Base-by-base conservation (phyloP, 164 flowering plant species). In the Amborella trichopoda region DNA sequence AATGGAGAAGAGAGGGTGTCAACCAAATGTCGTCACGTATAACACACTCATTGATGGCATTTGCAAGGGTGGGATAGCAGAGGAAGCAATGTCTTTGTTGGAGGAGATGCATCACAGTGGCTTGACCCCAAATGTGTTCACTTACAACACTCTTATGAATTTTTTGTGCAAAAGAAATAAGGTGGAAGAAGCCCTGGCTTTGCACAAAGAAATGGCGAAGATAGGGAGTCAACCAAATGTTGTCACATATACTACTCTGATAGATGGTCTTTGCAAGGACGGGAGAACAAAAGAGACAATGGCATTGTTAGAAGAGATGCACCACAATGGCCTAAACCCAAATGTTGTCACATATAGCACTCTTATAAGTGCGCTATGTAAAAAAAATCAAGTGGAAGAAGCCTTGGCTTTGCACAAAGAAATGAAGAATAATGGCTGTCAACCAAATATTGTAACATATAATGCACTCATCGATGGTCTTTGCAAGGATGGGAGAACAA, bases 141-240 rank as follows among this genome's bases (percentile, higher is more conserved):
- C n/a, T n/a, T n/a, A n/a, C n/a, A n/a, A n/a, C n/a, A n/a, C n/a
- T n/a, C n/a, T n/a, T n/a, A n/a, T n/a, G n/a, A n/a, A n/a, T n/a
- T n/a, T n/a, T n/a, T n/a, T n/a, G n/a, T n/a, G n/a, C n/a, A n/a
- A n/a, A n/a, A n/a, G n/a, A n/a, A n/a, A n/a, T n/a, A n/a, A n/a
- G n/a, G n/a, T n/a, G n/a, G n/a, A n/a, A n/a, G n/a, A n/a, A n/a
- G n/a, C n/a, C n/a, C n/a, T n/a, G n/a, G n/a, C n/a, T n/a, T n/a
- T n/a, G n/a, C n/a, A n/a, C n/a, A n/a, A n/a, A n/a, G n/a, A n/a
- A n/a, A n/a, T n/a, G n/a, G n/a, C n/a, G n/a, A n/a, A n/a, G n/a
- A n/a, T n/a, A 59, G 96, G 91, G 40, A 82, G 84, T 56, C 78
- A 68, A 49, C 84, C 86, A 25, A 95, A 91, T 48, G 51, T 79